These are phyloP conservation scores for Laetiporus sulphureus DNA, from an alignment of 1,284 basidiomycete species.

Conservation along the genomic window DNA sequence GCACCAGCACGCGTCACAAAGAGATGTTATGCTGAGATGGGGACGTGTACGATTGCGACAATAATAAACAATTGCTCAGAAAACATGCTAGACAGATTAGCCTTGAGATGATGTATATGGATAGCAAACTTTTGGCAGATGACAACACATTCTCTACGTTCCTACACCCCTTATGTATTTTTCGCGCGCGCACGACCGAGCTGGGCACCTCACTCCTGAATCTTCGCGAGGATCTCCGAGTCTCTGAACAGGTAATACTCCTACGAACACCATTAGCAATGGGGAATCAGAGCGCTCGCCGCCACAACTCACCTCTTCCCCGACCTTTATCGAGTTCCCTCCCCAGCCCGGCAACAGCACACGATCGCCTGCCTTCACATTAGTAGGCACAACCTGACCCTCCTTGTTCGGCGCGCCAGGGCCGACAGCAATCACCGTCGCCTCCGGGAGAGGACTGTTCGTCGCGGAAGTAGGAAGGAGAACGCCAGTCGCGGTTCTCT, in stretches of 20 bases:
- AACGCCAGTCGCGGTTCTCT: constrained; percentile 95
- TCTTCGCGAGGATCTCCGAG: constrained; percentile 94
- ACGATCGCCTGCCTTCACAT: constrained; percentile 86
- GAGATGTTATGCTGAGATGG: neutral
- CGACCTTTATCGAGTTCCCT: constrained; percentile 93
- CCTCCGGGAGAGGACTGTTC: constrained; percentile 84
- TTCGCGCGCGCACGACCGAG: too few species aligned
- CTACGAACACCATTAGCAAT: constrained; percentile 32
- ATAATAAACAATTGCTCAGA: constrained; percentile 4
- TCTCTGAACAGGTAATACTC: constrained; percentile 97
- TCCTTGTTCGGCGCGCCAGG: constrained; percentile 89
- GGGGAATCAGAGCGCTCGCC: neutral
- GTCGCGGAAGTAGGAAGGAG: constrained; percentile 91
- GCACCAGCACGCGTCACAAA: too few species aligned
- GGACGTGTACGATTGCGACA: constrained; percentile 4
- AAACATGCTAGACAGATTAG: constrained; percentile 19
- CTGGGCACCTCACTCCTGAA: constrained; percentile 64
- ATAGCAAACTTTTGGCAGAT: constrained; percentile 24
- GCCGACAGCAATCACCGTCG: constrained; percentile 93
- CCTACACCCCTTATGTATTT: too few species aligned
- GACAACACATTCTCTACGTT: too few species aligned
- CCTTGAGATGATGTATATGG: constrained; percentile 21
- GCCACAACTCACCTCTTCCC: constrained; percentile 76
- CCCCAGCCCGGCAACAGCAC: constrained; percentile 96
- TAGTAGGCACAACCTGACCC: constrained; percentile 71